Conservation (phyloP, 169 alveolate genomes). For the Cryptosporidium meleagridis region DNA sequence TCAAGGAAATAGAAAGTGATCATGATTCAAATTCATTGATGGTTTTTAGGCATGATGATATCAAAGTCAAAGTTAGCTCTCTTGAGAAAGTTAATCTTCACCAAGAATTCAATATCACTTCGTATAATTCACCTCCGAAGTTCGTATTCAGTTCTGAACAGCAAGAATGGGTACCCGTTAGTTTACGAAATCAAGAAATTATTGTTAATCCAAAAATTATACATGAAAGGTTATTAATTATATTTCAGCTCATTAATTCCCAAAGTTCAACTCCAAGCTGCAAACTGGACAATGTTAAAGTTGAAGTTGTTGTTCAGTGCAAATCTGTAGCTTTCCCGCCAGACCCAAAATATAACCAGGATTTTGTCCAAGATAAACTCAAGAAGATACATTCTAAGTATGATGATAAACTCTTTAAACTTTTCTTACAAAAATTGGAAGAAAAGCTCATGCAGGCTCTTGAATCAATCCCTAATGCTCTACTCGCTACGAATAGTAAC, state of each 20-base stretch:
- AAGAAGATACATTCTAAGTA: neutral
- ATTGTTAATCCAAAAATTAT: conserved; percentile 33
- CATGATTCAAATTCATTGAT: neutral
- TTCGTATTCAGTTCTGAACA: conserved; percentile 8
- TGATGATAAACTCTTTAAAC: neutral
- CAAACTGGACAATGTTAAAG: conserved; percentile 3
- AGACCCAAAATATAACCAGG: neutral
- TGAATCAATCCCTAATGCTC: conserved; percentile 16
- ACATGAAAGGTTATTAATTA: neutral
- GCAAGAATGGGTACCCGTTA: conserved; percentile 35
- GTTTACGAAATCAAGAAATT: neutral
- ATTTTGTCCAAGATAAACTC: neutral
- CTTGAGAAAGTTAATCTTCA: conserved; percentile 20
- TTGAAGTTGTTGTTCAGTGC: conserved; percentile 27
- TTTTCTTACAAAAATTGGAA: neutral
- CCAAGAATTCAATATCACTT: conserved; percentile 44
- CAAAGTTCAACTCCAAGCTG: conserved; percentile 4
- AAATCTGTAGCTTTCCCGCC: conserved; percentile 19
- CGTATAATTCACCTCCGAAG: conserved; percentile 19
- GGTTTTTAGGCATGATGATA: conserved; percentile 2
- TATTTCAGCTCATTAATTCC: conserved; percentile 13
- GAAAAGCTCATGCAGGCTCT: neutral
- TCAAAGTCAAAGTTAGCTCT: neutral
- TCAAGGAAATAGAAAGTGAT: neutral
- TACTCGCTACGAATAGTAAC: neutral